Percentiles rank a stretch among this genome's conserved stretches.
Conservation (phyloP, 2,329 filamentous ascomycete species). For the Raffaelea ambrosiae region DNA sequence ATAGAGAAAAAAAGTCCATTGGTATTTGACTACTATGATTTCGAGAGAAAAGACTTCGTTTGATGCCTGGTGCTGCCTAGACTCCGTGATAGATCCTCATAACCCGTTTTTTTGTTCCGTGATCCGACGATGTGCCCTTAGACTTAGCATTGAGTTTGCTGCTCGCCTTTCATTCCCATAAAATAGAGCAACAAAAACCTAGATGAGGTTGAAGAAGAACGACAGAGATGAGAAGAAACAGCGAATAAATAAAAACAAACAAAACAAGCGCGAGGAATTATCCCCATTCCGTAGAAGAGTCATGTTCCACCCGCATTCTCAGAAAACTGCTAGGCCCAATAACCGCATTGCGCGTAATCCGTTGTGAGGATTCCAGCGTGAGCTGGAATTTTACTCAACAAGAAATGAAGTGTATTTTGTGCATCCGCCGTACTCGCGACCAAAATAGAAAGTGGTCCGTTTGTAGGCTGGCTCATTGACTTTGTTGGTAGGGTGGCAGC, state of each 20-base stretch:
- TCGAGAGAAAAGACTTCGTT: too few relatives aligned
- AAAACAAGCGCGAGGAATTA: conserved; percentile 9
- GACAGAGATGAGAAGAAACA: conserved; percentile 3
- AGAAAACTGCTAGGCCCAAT: conserved; percentile 17
- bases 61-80: conserved; percentile 9
- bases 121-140: conserved; percentile 7
- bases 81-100: conserved; percentile 13
- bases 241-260: conserved; percentile 8
- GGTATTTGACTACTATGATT: too few relatives aligned
- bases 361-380: conserved; percentile 17
- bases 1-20: too few relatives aligned
- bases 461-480: conserved; percentile 5
- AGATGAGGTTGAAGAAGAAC: background rate
- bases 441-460: conserved; percentile 8
- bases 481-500: conserved; percentile 8
- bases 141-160: background rate
- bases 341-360: conserved; percentile 19
- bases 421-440: conserved; percentile 14
- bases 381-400: conserved; percentile 16
- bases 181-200: conserved; percentile 1
- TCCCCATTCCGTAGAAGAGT: too few relatives aligned
- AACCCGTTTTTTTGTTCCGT: conserved; percentile 9
- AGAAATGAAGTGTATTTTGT: conserved; percentile 18
- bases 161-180: background rate
- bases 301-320: too few relatives aligned